Evolutionary conservation across 1,139 yeast species (phyloP).

Genomic region (Taphrina flavorubra): DNA sequence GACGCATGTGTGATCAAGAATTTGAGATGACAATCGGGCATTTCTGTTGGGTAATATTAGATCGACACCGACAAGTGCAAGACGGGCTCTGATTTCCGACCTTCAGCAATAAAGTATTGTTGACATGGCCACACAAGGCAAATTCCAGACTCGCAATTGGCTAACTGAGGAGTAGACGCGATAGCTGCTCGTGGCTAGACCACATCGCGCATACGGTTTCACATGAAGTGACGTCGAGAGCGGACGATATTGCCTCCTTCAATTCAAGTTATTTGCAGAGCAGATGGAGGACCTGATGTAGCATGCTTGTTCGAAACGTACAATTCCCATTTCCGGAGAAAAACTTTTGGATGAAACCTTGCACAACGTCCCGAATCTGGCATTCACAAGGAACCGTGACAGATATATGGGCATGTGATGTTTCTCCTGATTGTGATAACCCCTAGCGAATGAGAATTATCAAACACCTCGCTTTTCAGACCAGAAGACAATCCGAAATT

Average conservation of each 20-base stretch:
- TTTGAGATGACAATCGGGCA: too few relatives aligned
- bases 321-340: too few relatives aligned
- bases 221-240: neutral
- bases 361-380: too few relatives aligned
- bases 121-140: constrained; percentile 1
- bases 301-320: neutral
- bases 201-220: neutral
- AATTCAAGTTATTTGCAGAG: neutral
- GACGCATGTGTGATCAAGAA: neutral
- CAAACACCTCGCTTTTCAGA: too few relatives aligned
- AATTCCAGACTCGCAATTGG: neutral
- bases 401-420: too few relatives aligned
- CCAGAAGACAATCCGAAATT: too few relatives aligned
- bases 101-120: neutral
- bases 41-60: too few relatives aligned
- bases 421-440: too few relatives aligned
- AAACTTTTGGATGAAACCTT: too few relatives aligned
- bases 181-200: neutral
- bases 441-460: too few relatives aligned
- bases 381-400: too few relatives aligned
- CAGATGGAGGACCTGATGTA: neutral
- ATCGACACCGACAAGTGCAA: too few relatives aligned
- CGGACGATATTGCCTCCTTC: neutral
- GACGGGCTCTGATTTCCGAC: neutral
- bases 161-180: neutral